These are phyloP conservation scores for Tolypocladium nubicola DNA, from an alignment of 2,329 filamentous ascomycete genomes.

Conservation along the genomic window DNA sequence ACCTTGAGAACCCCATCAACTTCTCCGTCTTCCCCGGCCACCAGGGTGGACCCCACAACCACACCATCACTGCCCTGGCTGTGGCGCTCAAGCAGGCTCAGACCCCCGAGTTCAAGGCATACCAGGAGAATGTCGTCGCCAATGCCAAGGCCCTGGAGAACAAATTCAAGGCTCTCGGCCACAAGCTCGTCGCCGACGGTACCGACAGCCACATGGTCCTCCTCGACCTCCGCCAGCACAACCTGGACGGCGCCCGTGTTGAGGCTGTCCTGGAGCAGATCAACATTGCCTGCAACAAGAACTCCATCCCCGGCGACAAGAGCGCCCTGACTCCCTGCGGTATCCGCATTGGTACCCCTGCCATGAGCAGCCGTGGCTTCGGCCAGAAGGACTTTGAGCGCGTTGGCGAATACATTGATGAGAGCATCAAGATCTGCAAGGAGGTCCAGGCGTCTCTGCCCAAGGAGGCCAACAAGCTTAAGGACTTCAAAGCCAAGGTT, in stretches of 20 bases:
- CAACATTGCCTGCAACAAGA: slow-evolving; percentile 99
- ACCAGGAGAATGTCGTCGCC: slow-evolving; percentile 84
- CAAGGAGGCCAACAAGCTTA: slow-evolving; percentile 98
- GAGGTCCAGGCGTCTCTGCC: slow-evolving; percentile 74
- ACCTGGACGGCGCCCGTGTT: slow-evolving; percentile 85
- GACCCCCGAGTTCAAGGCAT: slow-evolving; percentile 80
- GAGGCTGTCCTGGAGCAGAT: slow-evolving; percentile 95
- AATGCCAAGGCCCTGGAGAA: slow-evolving; percentile 89
- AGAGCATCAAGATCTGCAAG: slow-evolving; percentile 81
- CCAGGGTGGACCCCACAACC: slow-evolving; percentile 97
- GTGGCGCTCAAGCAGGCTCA: slow-evolving; percentile 93
- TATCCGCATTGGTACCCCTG: slow-evolving; percentile 91
- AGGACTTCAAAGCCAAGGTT: slow-evolving; percentile 97
- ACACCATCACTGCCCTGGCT: slow-evolving; percentile 94
- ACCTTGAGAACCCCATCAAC: slow-evolving; percentile 94
- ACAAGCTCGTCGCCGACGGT: slow-evolving; percentile 90
- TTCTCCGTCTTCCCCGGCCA: slow-evolving; percentile 98
- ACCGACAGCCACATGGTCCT: slow-evolving; percentile 98
- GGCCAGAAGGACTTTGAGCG: slow-evolving; percentile 84
- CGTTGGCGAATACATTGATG: slow-evolving; percentile 82
- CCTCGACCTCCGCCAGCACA: slow-evolving; percentile 78
- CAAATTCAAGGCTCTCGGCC: slow-evolving; percentile 75
- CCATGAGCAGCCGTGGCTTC: slow-evolving; percentile 95
- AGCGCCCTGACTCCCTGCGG: slow-evolving; percentile 89
- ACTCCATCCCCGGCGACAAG: slow-evolving; percentile 95